Percentiles rank a stretch among this genome's conserved stretches.
Evolutionary conservation across 1,284 basidiomycete species (phyloP).

Genomic region (Irpex lacteus): DNA sequence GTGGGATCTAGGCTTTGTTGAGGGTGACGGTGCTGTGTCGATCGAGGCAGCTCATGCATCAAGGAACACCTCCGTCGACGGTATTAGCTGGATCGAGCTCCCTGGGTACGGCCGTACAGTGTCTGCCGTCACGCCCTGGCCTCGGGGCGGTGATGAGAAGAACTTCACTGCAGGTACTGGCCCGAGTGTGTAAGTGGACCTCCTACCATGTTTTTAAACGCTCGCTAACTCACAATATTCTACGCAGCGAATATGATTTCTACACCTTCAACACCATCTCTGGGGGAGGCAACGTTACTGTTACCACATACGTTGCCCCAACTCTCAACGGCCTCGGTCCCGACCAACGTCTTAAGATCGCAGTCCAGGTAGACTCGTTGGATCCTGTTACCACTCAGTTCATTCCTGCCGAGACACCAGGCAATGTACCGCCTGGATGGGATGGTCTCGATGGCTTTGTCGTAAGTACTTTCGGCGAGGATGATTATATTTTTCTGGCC

Average conservation of each 20-base stretch:
- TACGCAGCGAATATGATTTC: conserved; percentile 60
- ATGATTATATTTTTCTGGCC: background rate
- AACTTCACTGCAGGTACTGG: conserved; percentile 62
- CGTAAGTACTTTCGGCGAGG: conserved; percentile 41
- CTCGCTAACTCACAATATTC: background rate
- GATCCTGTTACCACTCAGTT: conserved; percentile 45
- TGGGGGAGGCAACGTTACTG: conserved; percentile 41
- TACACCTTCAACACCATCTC: conserved; percentile 50
- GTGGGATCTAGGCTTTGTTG: conserved; percentile 49
- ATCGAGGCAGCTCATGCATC: conserved; percentile 62
- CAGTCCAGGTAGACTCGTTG: conserved; percentile 52
- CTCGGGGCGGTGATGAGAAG: conserved; percentile 47
- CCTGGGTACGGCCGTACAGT: conserved; percentile 57
- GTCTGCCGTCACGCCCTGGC: conserved; percentile 61
- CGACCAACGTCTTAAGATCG: conserved; percentile 54
- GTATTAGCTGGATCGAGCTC: conserved; percentile 55
- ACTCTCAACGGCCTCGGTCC: conserved; percentile 55
- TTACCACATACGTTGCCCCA: conserved; percentile 55
- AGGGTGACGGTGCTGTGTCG: conserved; percentile 59
- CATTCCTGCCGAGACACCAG: conserved; percentile 48
- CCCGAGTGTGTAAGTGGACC: conserved; percentile 45
- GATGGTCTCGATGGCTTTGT: conserved; percentile 49
- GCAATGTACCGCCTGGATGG: conserved; percentile 51
- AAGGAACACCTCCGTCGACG: conserved; percentile 49
- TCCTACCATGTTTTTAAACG: background rate